Evolutionary conservation across 257 asterid species (phyloP), one percentile per base, ranked within the genome.

Genomic region (Osmanthus fragrans): DNA sequence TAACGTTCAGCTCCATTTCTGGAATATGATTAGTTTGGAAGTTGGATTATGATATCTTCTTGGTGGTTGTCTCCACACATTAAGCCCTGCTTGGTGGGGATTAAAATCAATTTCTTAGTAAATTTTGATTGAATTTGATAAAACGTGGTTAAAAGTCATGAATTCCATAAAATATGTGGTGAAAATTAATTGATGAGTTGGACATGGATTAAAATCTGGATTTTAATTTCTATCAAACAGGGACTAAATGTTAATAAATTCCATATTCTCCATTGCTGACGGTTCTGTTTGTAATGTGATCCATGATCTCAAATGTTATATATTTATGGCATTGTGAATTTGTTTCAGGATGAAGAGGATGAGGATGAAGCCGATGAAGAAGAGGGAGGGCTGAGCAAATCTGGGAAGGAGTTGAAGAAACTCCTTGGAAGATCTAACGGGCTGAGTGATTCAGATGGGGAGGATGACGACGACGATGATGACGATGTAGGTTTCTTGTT

Each of bases 391-490:
- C 73, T 96, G 79, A 96, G 98, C 89, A 93, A 92, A 88, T 96
- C 99, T 56, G 99, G 99, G 4, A 96, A 96, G 84, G 99, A 96
- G 90, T 83, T 96, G 90, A 90, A 93, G 83, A 96, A 93, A 85
- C 84, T 96, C 78, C 99, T 96, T 29, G 97, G 99, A 77, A 87
- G 88, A 85, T 76, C 98, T 78, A 91, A 91, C 84, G 99, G 98
- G 74, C 77, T 92, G 75, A 79, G 91, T 86, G 99, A 96, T 25
- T 92, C 98, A 27, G 98, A 93, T 70, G 89, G 87, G 6, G 98
- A 93, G 30, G 99, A 92, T 23, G 97, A 91, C 0, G 97, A 93
- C 0, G 97, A 93, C 1, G 98, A 84, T 0, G 84, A 92, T 2
- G 99, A 92, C 2, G 97, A 93, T 85, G 98, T 90, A 86, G 82